Evolutionary conservation across 495 filamentous ascomycete genomes (phyloP).

Genomic region (Penicillium coprophilum): DNA sequence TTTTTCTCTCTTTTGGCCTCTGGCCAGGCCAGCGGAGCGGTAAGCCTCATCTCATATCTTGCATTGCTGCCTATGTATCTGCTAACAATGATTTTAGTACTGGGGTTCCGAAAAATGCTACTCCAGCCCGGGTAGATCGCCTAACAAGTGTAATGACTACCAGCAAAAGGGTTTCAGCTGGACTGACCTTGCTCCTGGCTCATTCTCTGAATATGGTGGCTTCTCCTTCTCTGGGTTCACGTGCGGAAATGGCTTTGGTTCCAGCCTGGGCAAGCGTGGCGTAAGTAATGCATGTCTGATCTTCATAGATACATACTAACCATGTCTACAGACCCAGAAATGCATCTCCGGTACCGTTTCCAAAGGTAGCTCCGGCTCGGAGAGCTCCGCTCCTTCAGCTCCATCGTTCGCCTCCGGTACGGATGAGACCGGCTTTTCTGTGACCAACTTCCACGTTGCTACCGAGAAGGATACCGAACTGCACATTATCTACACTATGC

Average conservation of each 20-base stretch:
- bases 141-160: conserved; percentile 70
- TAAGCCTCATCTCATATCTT: conserved; percentile 14
- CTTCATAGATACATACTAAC: conserved; percentile 4
- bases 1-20: conserved; percentile 34
- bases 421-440: conserved; percentile 65
- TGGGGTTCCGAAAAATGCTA: conserved; percentile 63
- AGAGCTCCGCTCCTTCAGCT: conserved; percentile 26
- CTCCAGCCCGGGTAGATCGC: conserved; percentile 66
- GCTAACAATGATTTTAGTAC: conserved; percentile 24
- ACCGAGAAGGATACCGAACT: conserved; percentile 72
- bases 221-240: conserved; percentile 72
- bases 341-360: conserved; percentile 25
- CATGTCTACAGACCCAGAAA: conserved; percentile 24
- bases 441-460: conserved; percentile 68
- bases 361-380: conserved; percentile 9
- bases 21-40: conserved; percentile 29
- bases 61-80: conserved; percentile 1
- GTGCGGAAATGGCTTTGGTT: conserved; percentile 56
- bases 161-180: conserved; percentile 73
- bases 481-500: conserved; percentile 81
- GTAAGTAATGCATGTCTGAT: conserved; percentile 36
- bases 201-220: conserved; percentile 66
- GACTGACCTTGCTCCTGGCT: conserved; percentile 58
- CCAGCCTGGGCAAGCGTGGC: conserved; percentile 46
- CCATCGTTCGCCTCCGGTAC: conserved; percentile 58